These are phyloP conservation scores for Nemania sp. DNA, from an alignment of 2,329 filamentous ascomycete species.

Conservation along the genomic window DNA sequence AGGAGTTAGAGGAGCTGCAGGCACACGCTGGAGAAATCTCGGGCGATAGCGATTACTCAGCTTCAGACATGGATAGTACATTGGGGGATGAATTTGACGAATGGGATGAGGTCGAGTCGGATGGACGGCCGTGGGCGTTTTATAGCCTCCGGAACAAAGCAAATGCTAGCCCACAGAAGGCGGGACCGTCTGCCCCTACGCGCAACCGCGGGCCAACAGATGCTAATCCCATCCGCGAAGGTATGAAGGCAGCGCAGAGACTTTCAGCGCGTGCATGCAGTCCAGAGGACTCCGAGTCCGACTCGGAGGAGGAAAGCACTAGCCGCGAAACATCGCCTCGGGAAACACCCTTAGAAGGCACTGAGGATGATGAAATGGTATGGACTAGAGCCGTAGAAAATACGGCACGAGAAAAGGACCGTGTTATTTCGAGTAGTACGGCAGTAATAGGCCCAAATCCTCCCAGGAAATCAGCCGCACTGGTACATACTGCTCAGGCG, in stretches of 20 bases:
- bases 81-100: slow-evolving; percentile 34
- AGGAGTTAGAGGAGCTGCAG: slow-evolving; percentile 33
- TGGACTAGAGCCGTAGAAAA: background rate
- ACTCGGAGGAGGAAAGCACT: background rate
- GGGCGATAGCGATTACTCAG: slow-evolving; percentile 46
- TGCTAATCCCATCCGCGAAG: slow-evolving; percentile 1
- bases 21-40: slow-evolving; percentile 45
- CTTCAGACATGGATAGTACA: slow-evolving; percentile 37
- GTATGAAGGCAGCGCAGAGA: slow-evolving; percentile 20
- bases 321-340: background rate
- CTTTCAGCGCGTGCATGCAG: slow-evolving; percentile 25
- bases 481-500: background rate
- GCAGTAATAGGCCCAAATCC: no score
- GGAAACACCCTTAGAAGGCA: background rate
- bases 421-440: background rate
- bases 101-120: slow-evolving; percentile 29
- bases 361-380: no score
- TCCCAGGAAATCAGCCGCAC: background rate
- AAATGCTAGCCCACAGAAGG: background rate
- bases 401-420: background rate
- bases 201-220: background rate
- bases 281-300: background rate
- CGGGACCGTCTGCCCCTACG: background rate
- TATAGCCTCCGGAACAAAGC: slow-evolving; percentile 39
- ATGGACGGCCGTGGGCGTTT: slow-evolving; percentile 43